These are phyloP conservation scores for Emergomyces orientalis DNA, from an alignment of 2,329 filamentous ascomycete species.

Conservation along the genomic window DNA sequence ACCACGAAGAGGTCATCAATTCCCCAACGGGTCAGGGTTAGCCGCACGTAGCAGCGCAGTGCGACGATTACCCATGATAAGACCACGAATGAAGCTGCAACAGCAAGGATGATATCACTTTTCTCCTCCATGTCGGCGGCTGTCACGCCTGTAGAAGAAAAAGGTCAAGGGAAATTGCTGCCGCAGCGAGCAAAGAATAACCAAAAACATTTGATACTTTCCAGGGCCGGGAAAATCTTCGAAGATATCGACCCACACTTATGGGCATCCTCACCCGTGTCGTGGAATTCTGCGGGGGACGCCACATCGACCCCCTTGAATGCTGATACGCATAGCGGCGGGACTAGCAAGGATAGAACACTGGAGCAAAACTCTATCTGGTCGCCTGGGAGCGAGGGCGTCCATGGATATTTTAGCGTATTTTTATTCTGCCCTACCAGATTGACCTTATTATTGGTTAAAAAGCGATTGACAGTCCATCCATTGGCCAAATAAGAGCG, in stretches of 20 bases:
- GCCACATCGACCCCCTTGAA: neutral
- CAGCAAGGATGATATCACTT: neutral
- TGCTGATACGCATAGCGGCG: neutral
- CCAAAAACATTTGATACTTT: neutral
- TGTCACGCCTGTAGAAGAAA: neutral
- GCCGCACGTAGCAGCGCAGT: neutral
- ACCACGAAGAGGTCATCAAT: neutral
- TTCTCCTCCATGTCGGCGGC: constrained; percentile 2
- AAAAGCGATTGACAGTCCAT: neutral
- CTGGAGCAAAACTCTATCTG: neutral
- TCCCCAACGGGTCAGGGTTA: neutral
- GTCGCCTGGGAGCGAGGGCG: neutral
- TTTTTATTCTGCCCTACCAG: too few species aligned
- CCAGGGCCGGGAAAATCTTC: neutral
- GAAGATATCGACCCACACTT: neutral
- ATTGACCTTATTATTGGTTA: neutral
- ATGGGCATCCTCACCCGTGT: neutral
- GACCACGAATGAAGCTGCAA: neutral
- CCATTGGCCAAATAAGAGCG: neutral
- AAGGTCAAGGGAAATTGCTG: neutral
- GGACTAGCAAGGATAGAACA: neutral
- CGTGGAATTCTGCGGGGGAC: neutral
- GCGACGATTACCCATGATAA: neutral
- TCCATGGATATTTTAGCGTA: too few species aligned
- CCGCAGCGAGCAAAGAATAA: neutral